Evolutionary conservation across 2,329 filamentous ascomycete genomes (phyloP).

Genomic region (Gnomoniopsis sp.): DNA sequence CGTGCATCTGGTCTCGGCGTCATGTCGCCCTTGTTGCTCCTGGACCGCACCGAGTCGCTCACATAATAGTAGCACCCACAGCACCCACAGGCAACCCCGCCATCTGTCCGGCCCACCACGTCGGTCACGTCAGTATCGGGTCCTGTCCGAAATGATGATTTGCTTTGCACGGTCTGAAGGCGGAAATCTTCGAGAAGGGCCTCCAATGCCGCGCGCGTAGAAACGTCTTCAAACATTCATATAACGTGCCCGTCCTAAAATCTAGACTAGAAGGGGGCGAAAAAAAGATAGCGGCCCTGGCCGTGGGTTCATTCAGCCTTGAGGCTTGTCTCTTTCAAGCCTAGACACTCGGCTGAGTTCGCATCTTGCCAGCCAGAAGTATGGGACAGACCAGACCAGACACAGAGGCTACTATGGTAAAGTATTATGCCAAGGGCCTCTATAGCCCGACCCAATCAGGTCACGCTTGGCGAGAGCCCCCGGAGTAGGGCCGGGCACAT

Average conservation of each 20-base stretch:
- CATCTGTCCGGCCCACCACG: background rate
- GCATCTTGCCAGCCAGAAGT: background rate
- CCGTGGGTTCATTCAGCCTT: no score
- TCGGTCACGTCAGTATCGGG: background rate
- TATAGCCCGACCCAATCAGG: conserved; percentile 13
- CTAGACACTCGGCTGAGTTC: background rate
- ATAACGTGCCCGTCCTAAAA: no score
- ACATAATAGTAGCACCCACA: background rate
- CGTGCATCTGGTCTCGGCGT: background rate
- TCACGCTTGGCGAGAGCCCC: conserved; percentile 12
- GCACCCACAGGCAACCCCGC: background rate
- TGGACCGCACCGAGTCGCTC: background rate
- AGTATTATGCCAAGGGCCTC: background rate
- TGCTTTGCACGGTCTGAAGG: background rate
- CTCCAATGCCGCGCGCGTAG: no score
- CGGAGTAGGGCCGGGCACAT: conserved; percentile 18
- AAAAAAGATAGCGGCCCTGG: background rate
- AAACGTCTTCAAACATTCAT: no score
- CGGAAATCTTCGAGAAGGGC: background rate
- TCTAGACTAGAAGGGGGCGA: no score
- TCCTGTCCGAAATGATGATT: background rate
- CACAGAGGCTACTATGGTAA: no score
- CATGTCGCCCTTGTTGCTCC: background rate
- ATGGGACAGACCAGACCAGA: no score
- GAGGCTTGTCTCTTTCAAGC: background rate